phyloP scores from a whole-genome alignment of 2,329 filamentous ascomycete genomes.

The Bisporella sp. region DNA sequence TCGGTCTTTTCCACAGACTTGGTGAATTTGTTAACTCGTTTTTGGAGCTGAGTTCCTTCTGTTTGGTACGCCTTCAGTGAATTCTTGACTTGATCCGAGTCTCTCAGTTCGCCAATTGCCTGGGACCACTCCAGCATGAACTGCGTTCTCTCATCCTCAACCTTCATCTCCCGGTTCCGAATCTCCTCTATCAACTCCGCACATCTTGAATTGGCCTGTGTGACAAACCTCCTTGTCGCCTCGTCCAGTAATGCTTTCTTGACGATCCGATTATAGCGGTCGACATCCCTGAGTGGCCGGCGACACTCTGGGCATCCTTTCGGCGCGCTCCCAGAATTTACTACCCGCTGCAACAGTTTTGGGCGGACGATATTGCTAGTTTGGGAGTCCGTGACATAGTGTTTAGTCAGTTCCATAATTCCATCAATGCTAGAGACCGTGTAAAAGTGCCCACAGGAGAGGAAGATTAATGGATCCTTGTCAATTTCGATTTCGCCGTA shows the following conservation, averaged over 20 bases:
- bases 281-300: conserved; percentile 47
- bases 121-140: conserved; percentile 8
- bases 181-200: conserved; percentile 17
- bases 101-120: conserved; percentile 14
- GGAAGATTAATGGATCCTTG: conserved; percentile 54
- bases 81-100: conserved; percentile 23
- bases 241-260: conserved; percentile 54
- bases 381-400: too few species aligned
- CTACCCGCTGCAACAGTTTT: too few species aligned
- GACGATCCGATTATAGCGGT: conserved; percentile 56
- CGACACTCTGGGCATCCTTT: conserved; percentile 54
- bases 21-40: conserved; percentile 25
- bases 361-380: too few species aligned
- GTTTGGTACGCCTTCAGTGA: conserved; percentile 14
- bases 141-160: conserved; percentile 8
- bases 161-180: conserved; percentile 11
- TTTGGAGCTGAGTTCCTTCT: conserved; percentile 24
- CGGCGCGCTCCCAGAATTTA: too few species aligned
- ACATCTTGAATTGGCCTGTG: conserved; percentile 37
- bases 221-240: conserved; percentile 57
- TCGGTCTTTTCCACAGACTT: conserved; percentile 28
- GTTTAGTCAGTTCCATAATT: too few species aligned
- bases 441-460: conserved; percentile 56
- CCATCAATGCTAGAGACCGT: conserved; percentile 55
- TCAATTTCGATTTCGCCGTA: conserved; percentile 54